A percentile compares a stretch with the other conserved stretches of the same genome.
These are phyloP conservation scores for Chytridiales sp. DNA, from an alignment of 371 early-diverging fungal genomes.

Conservation along the genomic window DNA sequence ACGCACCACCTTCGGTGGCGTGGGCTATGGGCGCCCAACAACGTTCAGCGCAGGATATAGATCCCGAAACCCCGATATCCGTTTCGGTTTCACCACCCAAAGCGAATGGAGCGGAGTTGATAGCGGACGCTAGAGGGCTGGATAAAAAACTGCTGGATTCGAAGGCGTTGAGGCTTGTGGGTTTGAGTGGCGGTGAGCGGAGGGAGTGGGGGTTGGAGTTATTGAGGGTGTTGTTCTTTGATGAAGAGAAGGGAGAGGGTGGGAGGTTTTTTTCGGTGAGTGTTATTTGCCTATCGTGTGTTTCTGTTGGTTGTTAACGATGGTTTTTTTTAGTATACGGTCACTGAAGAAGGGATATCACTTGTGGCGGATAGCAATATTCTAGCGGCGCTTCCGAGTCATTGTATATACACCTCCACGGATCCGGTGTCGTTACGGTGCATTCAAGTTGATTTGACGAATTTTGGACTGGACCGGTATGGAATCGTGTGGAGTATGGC, in stretches of 20 bases:
- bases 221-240: constrained; percentile 64
- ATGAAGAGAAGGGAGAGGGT: not conserved
- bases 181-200: constrained; percentile 57
- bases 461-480: constrained; percentile 63
- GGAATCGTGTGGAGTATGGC: constrained; percentile 76
- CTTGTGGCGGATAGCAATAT: constrained; percentile 65
- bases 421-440: constrained; percentile 60
- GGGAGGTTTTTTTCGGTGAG: constrained; percentile 46
- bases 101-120: too few species aligned
- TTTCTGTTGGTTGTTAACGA: not conserved
- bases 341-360: constrained; percentile 69
- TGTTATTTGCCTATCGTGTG: not conserved
- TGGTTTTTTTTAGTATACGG: constrained; percentile 74
- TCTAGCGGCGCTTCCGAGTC: constrained; percentile 60
- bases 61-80: too few species aligned
- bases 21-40: too few species aligned
- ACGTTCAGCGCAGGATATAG: too few species aligned
- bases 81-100: too few species aligned
- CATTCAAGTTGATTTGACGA: constrained; percentile 70
- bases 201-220: constrained; percentile 59
- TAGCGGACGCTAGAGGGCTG: constrained; percentile 19
- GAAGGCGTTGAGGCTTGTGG: constrained; percentile 62
- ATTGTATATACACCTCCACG: constrained; percentile 59
- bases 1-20: too few species aligned
- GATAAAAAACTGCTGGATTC: constrained; percentile 43